These are phyloP conservation scores for Phoma sp. DNA, from an alignment of 2,329 filamentous ascomycete species.

Conservation along the genomic window DNA sequence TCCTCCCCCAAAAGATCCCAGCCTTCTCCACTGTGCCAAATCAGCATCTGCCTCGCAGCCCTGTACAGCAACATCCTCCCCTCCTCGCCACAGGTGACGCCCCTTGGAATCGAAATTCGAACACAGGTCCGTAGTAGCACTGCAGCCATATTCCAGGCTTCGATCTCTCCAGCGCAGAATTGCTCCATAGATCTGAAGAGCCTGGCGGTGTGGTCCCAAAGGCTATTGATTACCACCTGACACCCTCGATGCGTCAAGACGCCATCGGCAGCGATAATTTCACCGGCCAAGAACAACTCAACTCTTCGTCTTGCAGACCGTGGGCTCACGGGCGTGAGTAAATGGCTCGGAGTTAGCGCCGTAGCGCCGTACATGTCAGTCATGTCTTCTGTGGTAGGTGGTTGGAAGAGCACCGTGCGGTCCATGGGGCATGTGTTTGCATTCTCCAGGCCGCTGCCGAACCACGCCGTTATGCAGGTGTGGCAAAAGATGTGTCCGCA, in stretches of 20 bases:
- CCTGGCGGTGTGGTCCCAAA: slow-evolving; percentile 7
- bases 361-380: background rate
- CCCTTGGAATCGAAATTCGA: slow-evolving; percentile 4
- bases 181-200: background rate
- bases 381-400: background rate
- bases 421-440: slow-evolving; percentile 2
- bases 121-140: background rate
- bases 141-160: background rate
- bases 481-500: slow-evolving; percentile 25
- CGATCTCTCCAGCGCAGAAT: background rate
- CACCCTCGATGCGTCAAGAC: slow-evolving; percentile 1
- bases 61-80: slow-evolving; percentile 3
- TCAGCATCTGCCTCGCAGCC: background rate
- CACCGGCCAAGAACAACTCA: background rate
- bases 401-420: background rate
- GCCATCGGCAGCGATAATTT: slow-evolving; percentile 10
- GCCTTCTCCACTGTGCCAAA: background rate
- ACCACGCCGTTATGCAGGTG: slow-evolving; percentile 17
- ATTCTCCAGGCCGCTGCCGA: background rate
- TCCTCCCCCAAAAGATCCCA: background rate
- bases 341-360: background rate
- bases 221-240: background rate
- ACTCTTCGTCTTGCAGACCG: background rate
- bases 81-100: background rate
- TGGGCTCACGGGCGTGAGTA: background rate